Percentiles rank a stretch among this genome's conserved stretches.
These are phyloP conservation scores for Penicillium palitans DNA, from an alignment of 2,329 filamentous ascomycete genomes.

Conservation along the genomic window DNA sequence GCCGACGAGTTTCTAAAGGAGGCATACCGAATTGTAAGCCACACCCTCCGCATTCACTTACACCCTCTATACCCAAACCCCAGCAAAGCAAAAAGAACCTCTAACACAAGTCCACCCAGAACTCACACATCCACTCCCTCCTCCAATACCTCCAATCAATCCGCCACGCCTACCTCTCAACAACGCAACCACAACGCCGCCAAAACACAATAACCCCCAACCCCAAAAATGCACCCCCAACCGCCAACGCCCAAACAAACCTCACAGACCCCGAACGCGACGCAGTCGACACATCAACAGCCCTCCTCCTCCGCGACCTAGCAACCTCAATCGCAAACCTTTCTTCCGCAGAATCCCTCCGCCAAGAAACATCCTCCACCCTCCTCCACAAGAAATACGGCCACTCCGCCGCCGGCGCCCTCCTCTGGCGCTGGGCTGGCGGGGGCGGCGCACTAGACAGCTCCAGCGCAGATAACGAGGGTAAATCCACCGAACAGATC, in stretches of 20 bases:
- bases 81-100: neutral
- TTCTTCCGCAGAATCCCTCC: conserved; percentile 76
- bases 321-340: conserved; percentile 78
- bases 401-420: conserved; percentile 46
- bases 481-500: conserved; percentile 66
- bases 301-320: conserved; percentile 79
- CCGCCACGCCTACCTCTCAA: conserved; percentile 88
- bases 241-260: conserved; percentile 45
- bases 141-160: conserved; percentile 78
- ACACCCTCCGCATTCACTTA: conserved; percentile 5
- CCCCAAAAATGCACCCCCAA: conserved; percentile 37
- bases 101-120: conserved; percentile 53
- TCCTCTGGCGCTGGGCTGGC: conserved; percentile 58
- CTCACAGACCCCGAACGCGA: conserved; percentile 82
- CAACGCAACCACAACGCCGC: conserved; percentile 57
- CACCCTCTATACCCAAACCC: neutral
- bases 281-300: conserved; percentile 82
- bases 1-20: conserved; percentile 90
- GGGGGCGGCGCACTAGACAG: conserved; percentile 46
- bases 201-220: conserved; percentile 22
- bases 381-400: conserved; percentile 72
- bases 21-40: conserved; percentile 79
- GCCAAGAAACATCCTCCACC: conserved; percentile 71
- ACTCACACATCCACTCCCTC: conserved; percentile 78
- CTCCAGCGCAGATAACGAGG: conserved; percentile 45